Evolutionary conservation across 2,329 filamentous ascomycete genomes (phyloP).

Genomic region (Dactylellina cionopaga): DNA sequence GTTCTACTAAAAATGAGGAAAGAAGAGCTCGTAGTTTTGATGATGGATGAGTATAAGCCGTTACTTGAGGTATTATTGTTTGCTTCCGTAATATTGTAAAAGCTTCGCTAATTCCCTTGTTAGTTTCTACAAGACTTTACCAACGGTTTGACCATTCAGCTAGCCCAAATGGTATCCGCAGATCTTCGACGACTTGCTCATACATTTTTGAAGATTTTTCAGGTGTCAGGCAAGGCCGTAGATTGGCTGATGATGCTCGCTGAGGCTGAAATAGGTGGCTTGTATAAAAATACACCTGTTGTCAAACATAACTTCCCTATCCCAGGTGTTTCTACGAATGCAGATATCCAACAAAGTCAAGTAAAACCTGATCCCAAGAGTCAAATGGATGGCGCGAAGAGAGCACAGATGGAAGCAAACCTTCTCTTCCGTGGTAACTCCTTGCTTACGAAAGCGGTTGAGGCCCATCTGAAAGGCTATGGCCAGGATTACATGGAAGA

Average conservation of each 20-base stretch:
- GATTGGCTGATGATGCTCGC: slow-evolving; percentile 94
- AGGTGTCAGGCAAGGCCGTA: slow-evolving; percentile 82
- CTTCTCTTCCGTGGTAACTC: slow-evolving; percentile 95
- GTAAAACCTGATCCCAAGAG: slow-evolving; percentile 70
- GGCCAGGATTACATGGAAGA: slow-evolving; percentile 93
- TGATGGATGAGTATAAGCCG: slow-evolving; percentile 83
- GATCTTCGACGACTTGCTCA: slow-evolving; percentile 84
- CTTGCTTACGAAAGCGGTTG: slow-evolving; percentile 88
- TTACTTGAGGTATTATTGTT: slow-evolving; percentile 70
- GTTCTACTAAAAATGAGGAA: slow-evolving; percentile 71
- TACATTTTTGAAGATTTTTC: slow-evolving; percentile 90
- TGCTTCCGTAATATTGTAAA: slow-evolving; percentile 54
- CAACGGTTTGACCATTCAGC: slow-evolving; percentile 82
- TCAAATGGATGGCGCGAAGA: slow-evolving; percentile 78
- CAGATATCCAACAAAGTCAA: slow-evolving; percentile 64
- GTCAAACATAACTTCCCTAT: slow-evolving; percentile 58
- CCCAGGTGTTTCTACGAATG: slow-evolving; percentile 4
- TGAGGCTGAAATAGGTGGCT: slow-evolving; percentile 96
- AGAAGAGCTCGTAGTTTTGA: slow-evolving; percentile 84
- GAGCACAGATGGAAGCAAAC: slow-evolving; percentile 86
- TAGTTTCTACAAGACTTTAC: slow-evolving; percentile 81
- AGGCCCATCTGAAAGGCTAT: slow-evolving; percentile 93
- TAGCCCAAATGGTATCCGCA: slow-evolving; percentile 79
- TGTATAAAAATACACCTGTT: slow-evolving; percentile 80
- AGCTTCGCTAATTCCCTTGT: slow-evolving; percentile 6